phyloP scores from a whole-genome alignment of 2,329 filamentous ascomycete species.

The Trichoderma sp. region DNA sequence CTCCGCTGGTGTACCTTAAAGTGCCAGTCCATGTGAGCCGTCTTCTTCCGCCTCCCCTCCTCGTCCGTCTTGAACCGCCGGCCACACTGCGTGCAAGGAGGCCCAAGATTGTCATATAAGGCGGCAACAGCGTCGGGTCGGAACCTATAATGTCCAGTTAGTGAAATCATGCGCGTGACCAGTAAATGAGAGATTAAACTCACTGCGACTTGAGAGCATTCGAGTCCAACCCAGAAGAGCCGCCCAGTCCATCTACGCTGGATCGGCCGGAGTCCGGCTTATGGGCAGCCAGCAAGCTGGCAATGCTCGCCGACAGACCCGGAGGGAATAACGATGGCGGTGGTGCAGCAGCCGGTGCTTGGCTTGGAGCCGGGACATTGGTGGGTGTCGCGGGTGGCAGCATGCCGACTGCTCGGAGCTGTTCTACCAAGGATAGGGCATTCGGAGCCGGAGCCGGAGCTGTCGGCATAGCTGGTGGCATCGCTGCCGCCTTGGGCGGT shows the following conservation, averaged over 20 bases:
- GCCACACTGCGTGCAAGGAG: slow-evolving; percentile 89
- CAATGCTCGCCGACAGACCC: slow-evolving; percentile 42
- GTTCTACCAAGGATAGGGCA: slow-evolving; percentile 58
- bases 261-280: slow-evolving; percentile 33
- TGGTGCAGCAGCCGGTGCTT: slow-evolving; percentile 25
- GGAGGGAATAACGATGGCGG: slow-evolving; percentile 37
- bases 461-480: neutral
- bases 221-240: slow-evolving; percentile 65
- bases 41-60: slow-evolving; percentile 82
- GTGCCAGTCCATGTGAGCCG: slow-evolving; percentile 95
- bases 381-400: slow-evolving; percentile 53
- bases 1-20: slow-evolving; percentile 91
- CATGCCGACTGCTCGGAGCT: slow-evolving; percentile 69
- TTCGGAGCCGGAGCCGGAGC: neutral
- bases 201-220: slow-evolving; percentile 72
- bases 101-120: slow-evolving; percentile 80
- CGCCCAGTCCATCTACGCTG: slow-evolving; percentile 45
- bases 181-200: slow-evolving; percentile 40
- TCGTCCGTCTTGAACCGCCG: slow-evolving; percentile 78
- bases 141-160: slow-evolving; percentile 52
- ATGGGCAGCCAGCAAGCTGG: slow-evolving; percentile 42
- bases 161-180: neutral
- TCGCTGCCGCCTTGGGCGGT: slow-evolving; percentile 34
- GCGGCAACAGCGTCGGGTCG: slow-evolving; percentile 72
- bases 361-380: slow-evolving; percentile 42